Percentiles rank a stretch among this genome's conserved stretches.
These are phyloP conservation scores for Thalassiosira hispida DNA, from an alignment of 352 stramenopile species.

Conservation along the genomic window DNA sequence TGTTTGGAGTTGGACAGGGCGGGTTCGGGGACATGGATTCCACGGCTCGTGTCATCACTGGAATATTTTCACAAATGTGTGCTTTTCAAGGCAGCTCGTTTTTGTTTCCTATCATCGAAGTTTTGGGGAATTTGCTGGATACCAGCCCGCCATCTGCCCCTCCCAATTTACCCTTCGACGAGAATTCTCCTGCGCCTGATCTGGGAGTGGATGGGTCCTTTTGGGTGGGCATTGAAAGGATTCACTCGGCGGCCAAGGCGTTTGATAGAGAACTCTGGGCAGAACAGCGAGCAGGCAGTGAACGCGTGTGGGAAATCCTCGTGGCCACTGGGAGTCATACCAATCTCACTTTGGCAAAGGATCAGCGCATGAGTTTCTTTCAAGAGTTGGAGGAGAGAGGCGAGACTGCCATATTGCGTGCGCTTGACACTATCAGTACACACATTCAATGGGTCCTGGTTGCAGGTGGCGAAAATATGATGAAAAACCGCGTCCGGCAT, in stretches of 20 bases:
- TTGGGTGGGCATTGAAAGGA: constrained; percentile 77
- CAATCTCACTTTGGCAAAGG: constrained; percentile 60
- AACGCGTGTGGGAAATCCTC: constrained; percentile 80
- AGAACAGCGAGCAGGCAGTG: constrained; percentile 66
- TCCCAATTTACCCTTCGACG: constrained; percentile 77
- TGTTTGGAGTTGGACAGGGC: constrained; percentile 71
- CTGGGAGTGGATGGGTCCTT: constrained; percentile 74
- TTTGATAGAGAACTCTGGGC: constrained; percentile 80
- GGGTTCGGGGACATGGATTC: constrained; percentile 62
- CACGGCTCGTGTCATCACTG: constrained; percentile 72
- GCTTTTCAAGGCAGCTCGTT: constrained; percentile 76
- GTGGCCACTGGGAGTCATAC: constrained; percentile 56
- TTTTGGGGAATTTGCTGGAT: constrained; percentile 67
- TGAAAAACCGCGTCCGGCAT: constrained; percentile 66
- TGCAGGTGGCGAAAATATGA: constrained; percentile 69
- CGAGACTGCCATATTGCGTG: constrained; percentile 71
- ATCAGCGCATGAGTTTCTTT: constrained; percentile 71
- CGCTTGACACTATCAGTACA: constrained; percentile 74
- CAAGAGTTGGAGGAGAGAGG: constrained; percentile 77
- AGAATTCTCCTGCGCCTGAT: constrained; percentile 74
- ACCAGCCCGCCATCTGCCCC: constrained; percentile 57
- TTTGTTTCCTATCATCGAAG: constrained; percentile 78
- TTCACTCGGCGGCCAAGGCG: constrained; percentile 78
- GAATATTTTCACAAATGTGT: constrained; percentile 83
- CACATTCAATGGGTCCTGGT: constrained; percentile 84